phyloP scores from a whole-genome alignment of 2,329 filamentous ascomycete genomes.

The Diaporthe nobilis region DNA sequence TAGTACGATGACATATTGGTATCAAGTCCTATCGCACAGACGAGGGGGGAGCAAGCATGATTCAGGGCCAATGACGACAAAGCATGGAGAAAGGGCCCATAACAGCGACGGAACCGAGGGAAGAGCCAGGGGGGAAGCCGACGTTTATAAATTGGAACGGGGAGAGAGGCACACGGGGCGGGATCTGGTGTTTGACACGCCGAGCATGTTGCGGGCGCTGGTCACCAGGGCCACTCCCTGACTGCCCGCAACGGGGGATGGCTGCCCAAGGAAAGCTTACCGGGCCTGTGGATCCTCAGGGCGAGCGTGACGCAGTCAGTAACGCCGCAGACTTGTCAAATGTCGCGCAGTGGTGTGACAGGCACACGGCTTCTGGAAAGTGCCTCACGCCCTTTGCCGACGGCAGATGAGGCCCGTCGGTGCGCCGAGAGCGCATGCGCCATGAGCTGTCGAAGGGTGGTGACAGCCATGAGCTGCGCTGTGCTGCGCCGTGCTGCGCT shows the following conservation, averaged over 20 bases:
- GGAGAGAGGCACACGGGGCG: neutral
- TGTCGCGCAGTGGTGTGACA: constrained; percentile 26
- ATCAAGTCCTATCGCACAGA: neutral
- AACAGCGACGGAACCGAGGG: neutral
- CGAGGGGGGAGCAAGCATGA: neutral
- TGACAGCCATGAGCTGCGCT: neutral
- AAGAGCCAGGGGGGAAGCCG: neutral
- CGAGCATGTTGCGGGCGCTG: constrained; percentile 3
- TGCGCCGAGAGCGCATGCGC: neutral
- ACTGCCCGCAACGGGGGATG: neutral
- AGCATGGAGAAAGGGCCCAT: neutral
- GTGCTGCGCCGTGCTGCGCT: neutral
- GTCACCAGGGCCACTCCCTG: constrained; percentile 35
- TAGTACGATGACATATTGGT: constrained; percentile 36
- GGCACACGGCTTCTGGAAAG: constrained; percentile 12
- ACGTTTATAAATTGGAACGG: constrained; percentile 5
- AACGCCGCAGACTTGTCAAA: constrained; percentile 5
- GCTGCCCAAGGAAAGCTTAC: constrained; percentile 33
- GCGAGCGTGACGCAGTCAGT: constrained; percentile 10
- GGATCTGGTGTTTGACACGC: constrained; percentile 12
- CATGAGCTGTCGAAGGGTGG: constrained; percentile 9
- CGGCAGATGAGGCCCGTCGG: constrained; percentile 15
- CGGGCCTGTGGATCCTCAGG: constrained; percentile 25
- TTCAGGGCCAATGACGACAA: constrained; percentile 1
- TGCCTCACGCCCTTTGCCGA: neutral